These are phyloP conservation scores for Lactifluus subvellereus DNA, from an alignment of 768 basidiomycete species.

Conservation along the genomic window DNA sequence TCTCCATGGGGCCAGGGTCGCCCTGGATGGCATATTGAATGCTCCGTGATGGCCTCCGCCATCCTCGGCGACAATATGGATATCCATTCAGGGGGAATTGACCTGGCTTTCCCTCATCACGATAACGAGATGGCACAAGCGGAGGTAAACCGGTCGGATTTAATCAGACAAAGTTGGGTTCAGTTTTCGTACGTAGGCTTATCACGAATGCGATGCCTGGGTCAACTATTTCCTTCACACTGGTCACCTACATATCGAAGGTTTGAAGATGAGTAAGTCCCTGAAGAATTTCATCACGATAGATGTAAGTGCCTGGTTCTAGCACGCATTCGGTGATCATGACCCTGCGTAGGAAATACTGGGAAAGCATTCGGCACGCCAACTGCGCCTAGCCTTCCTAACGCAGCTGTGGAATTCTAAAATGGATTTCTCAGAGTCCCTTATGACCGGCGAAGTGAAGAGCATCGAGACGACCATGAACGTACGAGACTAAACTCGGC, in stretches of 20 bases:
- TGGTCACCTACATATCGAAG: conserved; percentile 96
- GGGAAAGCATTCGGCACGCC: conserved; percentile 73
- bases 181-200: conserved; percentile 54
- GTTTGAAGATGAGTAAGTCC: conserved; percentile 98
- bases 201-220: conserved; percentile 88
- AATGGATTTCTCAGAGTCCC: conserved; percentile 88
- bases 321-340: conserved; percentile 10
- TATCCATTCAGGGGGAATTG: conserved; percentile 95
- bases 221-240: conserved; percentile 99
- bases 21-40: conserved; percentile 99
- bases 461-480: conserved; percentile 80
- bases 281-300: conserved; percentile 99
- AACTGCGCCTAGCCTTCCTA: conserved; percentile 87
- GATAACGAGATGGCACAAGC: conserved; percentile 98
- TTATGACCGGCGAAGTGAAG: conserved; percentile 86
- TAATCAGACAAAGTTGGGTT: conserved; percentile 5
- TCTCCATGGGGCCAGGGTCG: conserved; percentile 96
- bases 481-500: conserved; percentile 40
- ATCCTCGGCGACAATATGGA: conserved; percentile 89
- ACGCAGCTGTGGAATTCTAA: conserved; percentile 88
- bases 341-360: conserved; percentile 66
- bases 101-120: conserved; percentile 98
- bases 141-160: conserved; percentile 49
- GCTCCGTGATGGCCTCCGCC: conserved; percentile 95
- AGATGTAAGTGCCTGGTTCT: conserved; percentile 46